Evolutionary conservation across 2,329 filamentous ascomycete genomes (phyloP).

Genomic region (Diaporthe longicolla): DNA sequence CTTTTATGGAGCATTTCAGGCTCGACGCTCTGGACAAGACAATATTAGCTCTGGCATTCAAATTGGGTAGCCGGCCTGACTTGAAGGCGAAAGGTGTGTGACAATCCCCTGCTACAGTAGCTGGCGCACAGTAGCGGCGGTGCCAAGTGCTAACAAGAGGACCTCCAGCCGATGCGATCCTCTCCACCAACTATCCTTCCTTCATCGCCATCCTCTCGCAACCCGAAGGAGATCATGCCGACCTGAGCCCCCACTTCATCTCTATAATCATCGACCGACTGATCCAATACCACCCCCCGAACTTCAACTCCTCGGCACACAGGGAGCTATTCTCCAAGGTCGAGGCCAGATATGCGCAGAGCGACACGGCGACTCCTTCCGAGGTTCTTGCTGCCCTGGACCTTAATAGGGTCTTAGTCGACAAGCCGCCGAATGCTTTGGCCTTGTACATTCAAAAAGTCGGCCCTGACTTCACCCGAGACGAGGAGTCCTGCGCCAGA

Average conservation of each 20-base stretch:
- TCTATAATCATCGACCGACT: conserved; percentile 88
- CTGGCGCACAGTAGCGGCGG: background rate
- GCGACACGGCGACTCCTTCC: conserved; percentile 76
- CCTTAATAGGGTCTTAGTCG: conserved; percentile 75
- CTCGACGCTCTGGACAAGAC: conserved; percentile 91
- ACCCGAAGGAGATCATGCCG: conserved; percentile 74
- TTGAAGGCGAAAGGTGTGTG: conserved; percentile 86
- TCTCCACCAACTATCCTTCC: conserved; percentile 82
- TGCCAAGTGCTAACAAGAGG: conserved; percentile 21
- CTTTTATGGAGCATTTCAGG: conserved; percentile 96
- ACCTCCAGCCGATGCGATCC: conserved; percentile 84
- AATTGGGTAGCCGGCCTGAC: conserved; percentile 83
- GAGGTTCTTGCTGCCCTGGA: conserved; percentile 80
- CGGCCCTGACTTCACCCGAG: conserved; percentile 82
- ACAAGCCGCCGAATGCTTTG: conserved; percentile 69
- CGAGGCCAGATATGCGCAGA: conserved; percentile 76
- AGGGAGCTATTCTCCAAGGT: conserved; percentile 78
- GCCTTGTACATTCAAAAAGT: conserved; percentile 79
- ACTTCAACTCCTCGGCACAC: conserved; percentile 83
- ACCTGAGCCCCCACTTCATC: conserved; percentile 78
- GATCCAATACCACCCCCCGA: conserved; percentile 87
- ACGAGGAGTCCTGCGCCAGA: conserved; percentile 75
- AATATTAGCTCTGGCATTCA: conserved; percentile 89
- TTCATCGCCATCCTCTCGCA: conserved; percentile 84
- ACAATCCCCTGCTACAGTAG: background rate